phyloP scores from a whole-genome alignment of 2,329 filamentous ascomycete genomes.

The Macrophomina pseudophaseolina region DNA sequence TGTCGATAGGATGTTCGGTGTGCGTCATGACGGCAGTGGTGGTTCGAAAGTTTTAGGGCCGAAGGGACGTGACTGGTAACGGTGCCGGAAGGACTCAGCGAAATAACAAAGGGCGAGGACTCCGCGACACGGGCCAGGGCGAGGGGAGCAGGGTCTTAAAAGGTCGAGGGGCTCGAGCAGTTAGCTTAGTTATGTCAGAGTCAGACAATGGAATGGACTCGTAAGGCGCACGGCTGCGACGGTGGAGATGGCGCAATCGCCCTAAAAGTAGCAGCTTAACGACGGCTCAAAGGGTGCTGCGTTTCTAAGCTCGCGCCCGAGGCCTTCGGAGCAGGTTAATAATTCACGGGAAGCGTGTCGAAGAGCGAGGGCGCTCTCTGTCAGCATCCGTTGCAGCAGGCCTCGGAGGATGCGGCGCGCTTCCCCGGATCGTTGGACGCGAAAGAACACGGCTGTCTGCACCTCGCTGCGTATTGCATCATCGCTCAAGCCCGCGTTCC shows the following conservation, averaged over 20 bases:
- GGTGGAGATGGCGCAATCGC: constrained; percentile 24
- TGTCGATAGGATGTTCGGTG: constrained; percentile 66
- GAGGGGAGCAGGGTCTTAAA: background rate
- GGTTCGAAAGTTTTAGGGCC: background rate
- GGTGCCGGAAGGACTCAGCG: background rate
- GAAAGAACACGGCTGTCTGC: background rate
- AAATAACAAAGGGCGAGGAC: background rate
- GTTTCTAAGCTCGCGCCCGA: background rate
- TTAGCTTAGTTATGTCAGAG: constrained; percentile 8
- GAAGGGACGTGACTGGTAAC: background rate
- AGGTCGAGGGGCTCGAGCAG: constrained; percentile 12
- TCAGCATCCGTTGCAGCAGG: background rate
- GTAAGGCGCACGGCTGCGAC: constrained; percentile 13
- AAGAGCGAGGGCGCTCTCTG: constrained; percentile 1
- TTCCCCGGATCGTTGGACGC: constrained; percentile 13
- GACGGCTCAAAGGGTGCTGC: constrained; percentile 6
- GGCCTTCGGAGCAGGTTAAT: background rate
- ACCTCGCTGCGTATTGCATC: constrained; percentile 19
- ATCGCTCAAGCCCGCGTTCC: constrained; percentile 18
- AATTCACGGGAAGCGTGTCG: constrained; percentile 9
- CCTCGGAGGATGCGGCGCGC: constrained; percentile 8
- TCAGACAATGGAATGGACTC: constrained; percentile 22
- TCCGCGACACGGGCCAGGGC: background rate
- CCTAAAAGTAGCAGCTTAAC: constrained; percentile 17
- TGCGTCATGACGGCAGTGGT: constrained; percentile 41